A percentile compares a stretch with the other conserved stretches of the same genome.
Evolutionary conservation across 2,329 filamentous ascomycete species (phyloP).

Genomic region (Hortaea sp.): DNA sequence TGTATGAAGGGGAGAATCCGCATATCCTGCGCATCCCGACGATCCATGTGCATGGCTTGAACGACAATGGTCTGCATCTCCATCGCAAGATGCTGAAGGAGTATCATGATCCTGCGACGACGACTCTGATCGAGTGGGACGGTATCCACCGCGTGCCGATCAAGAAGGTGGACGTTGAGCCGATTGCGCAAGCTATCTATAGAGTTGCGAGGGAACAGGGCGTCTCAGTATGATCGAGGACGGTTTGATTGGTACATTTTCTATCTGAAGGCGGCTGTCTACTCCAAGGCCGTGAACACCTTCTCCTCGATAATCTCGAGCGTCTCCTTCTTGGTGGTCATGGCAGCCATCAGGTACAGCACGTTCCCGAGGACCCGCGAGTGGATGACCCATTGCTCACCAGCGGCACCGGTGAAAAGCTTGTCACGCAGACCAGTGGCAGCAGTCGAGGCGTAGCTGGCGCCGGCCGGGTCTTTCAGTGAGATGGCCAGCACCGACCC

Average conservation of each 20-base stretch:
- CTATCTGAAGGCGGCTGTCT: not conserved
- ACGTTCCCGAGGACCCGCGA: constrained; percentile 52
- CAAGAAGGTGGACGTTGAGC: constrained; percentile 54
- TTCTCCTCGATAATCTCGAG: constrained; percentile 31
- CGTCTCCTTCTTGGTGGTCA: constrained; percentile 37
- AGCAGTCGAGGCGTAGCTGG: constrained; percentile 48
- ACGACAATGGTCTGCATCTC: constrained; percentile 48
- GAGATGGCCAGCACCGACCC: constrained; percentile 65
- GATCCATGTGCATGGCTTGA: constrained; percentile 57
- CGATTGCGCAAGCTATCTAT: constrained; percentile 44
- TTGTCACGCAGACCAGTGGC: constrained; percentile 43
- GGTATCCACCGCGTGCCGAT: constrained; percentile 62
- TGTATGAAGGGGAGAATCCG: constrained; percentile 33
- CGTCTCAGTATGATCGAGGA: constrained; percentile 21
- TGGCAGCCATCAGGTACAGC: constrained; percentile 51
- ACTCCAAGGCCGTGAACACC: constrained; percentile 25
- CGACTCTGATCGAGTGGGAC: constrained; percentile 60
- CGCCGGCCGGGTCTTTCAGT: constrained; percentile 38
- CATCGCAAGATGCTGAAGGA: constrained; percentile 47
- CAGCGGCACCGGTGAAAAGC: constrained; percentile 30
- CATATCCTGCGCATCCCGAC: constrained; percentile 49
- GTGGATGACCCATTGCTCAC: constrained; percentile 39
- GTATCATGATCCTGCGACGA: constrained; percentile 49
- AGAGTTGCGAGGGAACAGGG: constrained; percentile 42
- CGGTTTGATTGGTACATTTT: not conserved